Evolutionary conservation across 2,329 filamentous ascomycete genomes (phyloP), one percentile per base, ranked within the genome.

Genomic region (Botrytis cinerea): DNA sequence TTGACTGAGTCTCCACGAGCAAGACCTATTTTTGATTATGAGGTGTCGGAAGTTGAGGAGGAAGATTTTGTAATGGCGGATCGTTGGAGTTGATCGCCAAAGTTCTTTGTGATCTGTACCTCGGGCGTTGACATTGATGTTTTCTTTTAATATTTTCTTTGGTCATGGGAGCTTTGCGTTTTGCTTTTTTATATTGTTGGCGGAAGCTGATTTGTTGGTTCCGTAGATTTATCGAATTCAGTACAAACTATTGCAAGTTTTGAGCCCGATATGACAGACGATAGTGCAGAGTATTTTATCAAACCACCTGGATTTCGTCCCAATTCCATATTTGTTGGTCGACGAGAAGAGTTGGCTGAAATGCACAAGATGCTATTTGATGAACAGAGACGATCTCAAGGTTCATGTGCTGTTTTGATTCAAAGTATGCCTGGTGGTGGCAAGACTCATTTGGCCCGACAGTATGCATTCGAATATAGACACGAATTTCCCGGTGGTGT

Each of bases 391-490:
- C 83, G 89, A 54, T 83, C 84, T 12, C 82, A 87, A 63, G 89
- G 90, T 25, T 89, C 90, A 0, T 87, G 87, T 38, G 88, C 90
- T 1, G 89, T 91, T 2, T 82, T 93, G 14, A 85, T 93, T 18
- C 87, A 88, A 75, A 89, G 88, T 51, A 87, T 90, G 57, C 88
- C 90, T 2, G 91, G 91, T 2, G 88, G 88, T 22, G 91, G 91
- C 3, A 93, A 93, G 81, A 90, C 89, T 1, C 90, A 92, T 77
- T 82, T 93, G 22, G 90, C 90, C 43, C 85, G 91, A 5, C 85
- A 93, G 80, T 93, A 92, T 78, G 86, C 91, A 45, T 91, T 89
- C 77, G 81, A 84, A 7, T 87, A 92, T 77, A 87, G 84, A 51
- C 81, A 85, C 7, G 83, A 87, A 74, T 93, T 90, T 76, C 86